Evolutionary conservation across 441 rosid genomes (phyloP).

Genomic region (Aleurites moluccanus): DNA sequence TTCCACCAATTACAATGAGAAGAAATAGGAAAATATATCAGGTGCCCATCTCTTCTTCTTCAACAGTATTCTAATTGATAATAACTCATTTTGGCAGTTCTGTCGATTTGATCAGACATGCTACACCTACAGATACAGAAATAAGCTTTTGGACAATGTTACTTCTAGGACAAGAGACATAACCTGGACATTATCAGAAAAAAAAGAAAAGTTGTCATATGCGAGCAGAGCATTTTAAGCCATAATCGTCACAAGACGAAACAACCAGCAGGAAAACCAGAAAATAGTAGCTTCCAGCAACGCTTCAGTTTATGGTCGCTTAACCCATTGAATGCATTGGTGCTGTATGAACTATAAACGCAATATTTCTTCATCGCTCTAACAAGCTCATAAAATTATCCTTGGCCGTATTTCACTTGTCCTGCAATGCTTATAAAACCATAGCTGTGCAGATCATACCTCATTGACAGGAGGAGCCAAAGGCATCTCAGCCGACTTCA

Average conservation of each 20-base stretch:
- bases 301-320: too few species aligned
- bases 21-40: neutral
- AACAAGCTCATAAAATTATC: neutral
- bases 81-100: neutral
- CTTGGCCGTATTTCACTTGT: neutral
- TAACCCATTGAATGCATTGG: neutral
- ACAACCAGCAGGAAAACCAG: too few species aligned
- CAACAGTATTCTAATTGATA: neutral
- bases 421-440: neutral
- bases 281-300: too few species aligned
- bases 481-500: conserved; percentile 12
- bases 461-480: neutral
- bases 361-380: too few species aligned
- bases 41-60: neutral
- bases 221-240: too few species aligned
- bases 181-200: neutral
- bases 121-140: neutral
- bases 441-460: neutral
- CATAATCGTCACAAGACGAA: too few species aligned
- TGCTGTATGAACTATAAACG: neutral
- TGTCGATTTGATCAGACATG: neutral
- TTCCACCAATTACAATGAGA: neutral
- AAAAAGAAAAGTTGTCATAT: neutral
- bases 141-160: neutral
- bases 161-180: neutral